phyloP scores from a whole-genome alignment of 73 alveolate genomes.

The Paramecium primaurelia region DNA sequence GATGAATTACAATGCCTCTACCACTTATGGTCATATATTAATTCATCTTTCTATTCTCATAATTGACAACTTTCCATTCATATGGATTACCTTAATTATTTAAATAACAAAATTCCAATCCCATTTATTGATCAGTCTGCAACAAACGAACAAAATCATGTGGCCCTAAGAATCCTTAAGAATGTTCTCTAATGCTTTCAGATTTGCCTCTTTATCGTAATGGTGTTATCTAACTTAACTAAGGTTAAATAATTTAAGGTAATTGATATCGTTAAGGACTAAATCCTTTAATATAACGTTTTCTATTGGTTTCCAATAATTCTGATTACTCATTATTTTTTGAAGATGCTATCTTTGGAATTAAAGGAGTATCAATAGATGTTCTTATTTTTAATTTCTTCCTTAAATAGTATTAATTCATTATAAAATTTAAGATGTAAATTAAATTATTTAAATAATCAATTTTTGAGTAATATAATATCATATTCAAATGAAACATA shows the following conservation, averaged over 20 bases:
- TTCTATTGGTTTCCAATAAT: background rate
- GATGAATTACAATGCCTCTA: background rate
- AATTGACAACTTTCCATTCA: background rate
- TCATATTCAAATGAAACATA: background rate
- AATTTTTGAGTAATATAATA: background rate
- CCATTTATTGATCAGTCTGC: background rate
- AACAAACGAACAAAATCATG: background rate
- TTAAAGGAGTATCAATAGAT: background rate
- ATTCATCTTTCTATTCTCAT: background rate
- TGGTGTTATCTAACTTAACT: background rate
- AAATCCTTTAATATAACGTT: background rate
- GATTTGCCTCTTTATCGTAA: background rate
- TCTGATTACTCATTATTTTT: background rate
- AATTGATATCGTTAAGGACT: background rate
- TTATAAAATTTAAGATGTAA: background rate
- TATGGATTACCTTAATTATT: slow-evolving; percentile 3
- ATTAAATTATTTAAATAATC: background rate
- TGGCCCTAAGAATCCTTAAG: background rate
- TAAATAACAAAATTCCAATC: slow-evolving; percentile 9
- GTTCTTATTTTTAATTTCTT: background rate
- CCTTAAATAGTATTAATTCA: background rate
- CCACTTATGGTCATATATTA: background rate
- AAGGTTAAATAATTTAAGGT: background rate
- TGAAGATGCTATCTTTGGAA: background rate
- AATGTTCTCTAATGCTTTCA: background rate